Evolutionary conservation across 2,329 filamentous ascomycete species (phyloP).

Genomic region (Septoria petroselini): DNA sequence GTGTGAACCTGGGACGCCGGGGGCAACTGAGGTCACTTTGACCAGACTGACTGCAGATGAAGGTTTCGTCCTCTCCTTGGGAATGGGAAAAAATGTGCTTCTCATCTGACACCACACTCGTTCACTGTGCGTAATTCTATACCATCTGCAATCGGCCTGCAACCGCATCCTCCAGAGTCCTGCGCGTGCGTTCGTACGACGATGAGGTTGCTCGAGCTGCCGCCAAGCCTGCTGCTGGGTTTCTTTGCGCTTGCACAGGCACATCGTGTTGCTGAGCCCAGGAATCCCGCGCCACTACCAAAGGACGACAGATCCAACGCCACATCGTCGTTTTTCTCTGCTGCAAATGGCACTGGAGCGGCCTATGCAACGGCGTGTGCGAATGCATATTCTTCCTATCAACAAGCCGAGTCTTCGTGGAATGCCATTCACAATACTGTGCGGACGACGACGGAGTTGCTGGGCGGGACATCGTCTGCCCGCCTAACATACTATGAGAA

Average conservation of each 20-base stretch:
- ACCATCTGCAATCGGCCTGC: neutral
- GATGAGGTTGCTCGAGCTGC: constrained; percentile 19
- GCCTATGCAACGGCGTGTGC: constrained; percentile 15
- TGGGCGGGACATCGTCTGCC: constrained; percentile 23
- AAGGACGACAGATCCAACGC: neutral
- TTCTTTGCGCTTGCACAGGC: constrained; percentile 3
- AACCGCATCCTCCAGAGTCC: neutral
- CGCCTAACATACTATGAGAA: constrained; percentile 31
- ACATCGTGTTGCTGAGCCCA: neutral
- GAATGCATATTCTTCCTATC: constrained; percentile 10
- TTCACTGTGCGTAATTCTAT: neutral
- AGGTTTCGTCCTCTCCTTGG: neutral
- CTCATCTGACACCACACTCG: constrained; percentile 1
- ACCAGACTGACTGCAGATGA: neutral
- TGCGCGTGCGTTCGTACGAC: neutral
- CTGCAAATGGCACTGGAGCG: constrained; percentile 8
- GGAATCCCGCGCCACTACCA: neutral
- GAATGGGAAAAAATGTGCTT: constrained; percentile 1
- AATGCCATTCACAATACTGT: constrained; percentile 6
- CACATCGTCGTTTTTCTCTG: neutral
- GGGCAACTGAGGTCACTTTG: constrained; percentile 5
- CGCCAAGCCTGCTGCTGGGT: constrained; percentile 20
- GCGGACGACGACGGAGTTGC: constrained; percentile 10
- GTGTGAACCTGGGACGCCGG: constrained; percentile 3
- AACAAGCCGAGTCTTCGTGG: constrained; percentile 6